Evolutionary conservation across 345 rosid genomes (phyloP).

Genomic region (Cardamine occulta): DNA sequence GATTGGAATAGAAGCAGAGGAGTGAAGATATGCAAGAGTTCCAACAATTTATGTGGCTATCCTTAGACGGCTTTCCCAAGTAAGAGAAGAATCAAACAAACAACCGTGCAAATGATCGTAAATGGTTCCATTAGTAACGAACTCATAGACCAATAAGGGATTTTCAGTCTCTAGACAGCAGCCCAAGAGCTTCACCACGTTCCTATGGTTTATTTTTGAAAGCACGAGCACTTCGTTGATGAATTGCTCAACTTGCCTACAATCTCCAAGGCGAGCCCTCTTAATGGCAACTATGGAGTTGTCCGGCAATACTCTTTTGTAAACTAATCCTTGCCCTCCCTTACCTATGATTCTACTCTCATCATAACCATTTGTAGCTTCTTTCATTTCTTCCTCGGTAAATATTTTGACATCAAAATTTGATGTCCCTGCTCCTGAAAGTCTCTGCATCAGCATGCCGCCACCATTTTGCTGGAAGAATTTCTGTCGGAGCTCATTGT

Average conservation of each 20-base stretch:
- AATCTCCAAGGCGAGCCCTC: constrained; percentile 40
- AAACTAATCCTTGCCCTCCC: constrained; percentile 49
- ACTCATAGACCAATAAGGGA: constrained; percentile 45
- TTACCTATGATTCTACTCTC: constrained; percentile 35
- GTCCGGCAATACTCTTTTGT: constrained; percentile 41
- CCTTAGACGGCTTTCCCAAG: constrained; percentile 46
- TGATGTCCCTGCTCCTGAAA: constrained; percentile 26
- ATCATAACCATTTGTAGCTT: constrained; percentile 40
- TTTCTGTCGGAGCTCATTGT: constrained; percentile 18
- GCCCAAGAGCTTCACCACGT: constrained; percentile 49
- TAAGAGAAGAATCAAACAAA: constrained; percentile 1
- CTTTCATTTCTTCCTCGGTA: constrained; percentile 37
- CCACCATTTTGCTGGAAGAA: constrained; percentile 33
- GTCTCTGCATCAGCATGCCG: not conserved
- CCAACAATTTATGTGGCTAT: constrained; percentile 48
- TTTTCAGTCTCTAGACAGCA: constrained; percentile 43
- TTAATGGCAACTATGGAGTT: constrained; percentile 42
- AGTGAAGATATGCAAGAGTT: constrained; percentile 52
- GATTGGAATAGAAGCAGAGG: constrained; percentile 49
- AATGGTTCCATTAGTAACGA: constrained; percentile 38
- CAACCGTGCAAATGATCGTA: constrained; percentile 41
- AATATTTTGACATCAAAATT: constrained; percentile 33
- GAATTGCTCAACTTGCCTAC: constrained; percentile 45
- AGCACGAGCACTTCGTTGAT: constrained; percentile 52
- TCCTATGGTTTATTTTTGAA: constrained; percentile 52